phyloP scores from a whole-genome alignment of 768 basidiomycete genomes.

The Mycena olivaceomarginata region DNA sequence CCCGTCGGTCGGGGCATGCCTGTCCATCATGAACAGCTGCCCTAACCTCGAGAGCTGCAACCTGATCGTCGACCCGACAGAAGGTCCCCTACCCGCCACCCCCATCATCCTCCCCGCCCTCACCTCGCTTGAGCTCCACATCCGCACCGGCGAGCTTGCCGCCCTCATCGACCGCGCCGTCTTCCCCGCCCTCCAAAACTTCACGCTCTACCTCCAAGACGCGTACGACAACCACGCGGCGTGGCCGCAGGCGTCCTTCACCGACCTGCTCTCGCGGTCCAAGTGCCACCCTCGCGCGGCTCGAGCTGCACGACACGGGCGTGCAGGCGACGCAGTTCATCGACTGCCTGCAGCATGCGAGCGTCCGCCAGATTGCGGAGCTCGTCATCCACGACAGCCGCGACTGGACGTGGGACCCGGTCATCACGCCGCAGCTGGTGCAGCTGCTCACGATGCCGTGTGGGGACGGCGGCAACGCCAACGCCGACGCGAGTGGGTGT shows the following conservation, averaged over 20 bases:
- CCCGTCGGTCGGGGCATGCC: slow-evolving; percentile 45
- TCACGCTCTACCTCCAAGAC: slow-evolving; percentile 54
- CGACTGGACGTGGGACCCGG: slow-evolving; percentile 59
- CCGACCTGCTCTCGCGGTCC: slow-evolving; percentile 55
- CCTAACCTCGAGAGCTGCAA: slow-evolving; percentile 51
- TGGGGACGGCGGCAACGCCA: not conserved
- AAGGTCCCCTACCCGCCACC: slow-evolving; percentile 47
- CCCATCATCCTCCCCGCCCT: slow-evolving; percentile 51
- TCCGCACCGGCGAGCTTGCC: slow-evolving; percentile 53
- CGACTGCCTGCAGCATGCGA: slow-evolving; percentile 51
- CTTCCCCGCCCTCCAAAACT: slow-evolving; percentile 50
- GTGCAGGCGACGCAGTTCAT: slow-evolving; percentile 54
- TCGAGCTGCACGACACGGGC: slow-evolving; percentile 57
- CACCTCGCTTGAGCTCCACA: slow-evolving; percentile 53
- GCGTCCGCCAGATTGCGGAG: slow-evolving; percentile 52
- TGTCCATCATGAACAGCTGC: slow-evolving; percentile 55
- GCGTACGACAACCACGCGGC: slow-evolving; percentile 50
- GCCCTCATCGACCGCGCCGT: slow-evolving; percentile 53
- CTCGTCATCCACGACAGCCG: slow-evolving; percentile 57
- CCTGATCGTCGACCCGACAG: slow-evolving; percentile 53
- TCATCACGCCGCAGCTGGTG: slow-evolving; percentile 53
- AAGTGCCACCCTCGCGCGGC: slow-evolving; percentile 49
- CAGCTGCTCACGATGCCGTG: slow-evolving; percentile 50
- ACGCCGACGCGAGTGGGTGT: slow-evolving; percentile 14
- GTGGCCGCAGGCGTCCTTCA: slow-evolving; percentile 58